Evolutionary conservation across 1,139 yeast genomes (phyloP), one percentile per base, ranked within the genome.

Genomic region (Protomyces macrosporus): DNA sequence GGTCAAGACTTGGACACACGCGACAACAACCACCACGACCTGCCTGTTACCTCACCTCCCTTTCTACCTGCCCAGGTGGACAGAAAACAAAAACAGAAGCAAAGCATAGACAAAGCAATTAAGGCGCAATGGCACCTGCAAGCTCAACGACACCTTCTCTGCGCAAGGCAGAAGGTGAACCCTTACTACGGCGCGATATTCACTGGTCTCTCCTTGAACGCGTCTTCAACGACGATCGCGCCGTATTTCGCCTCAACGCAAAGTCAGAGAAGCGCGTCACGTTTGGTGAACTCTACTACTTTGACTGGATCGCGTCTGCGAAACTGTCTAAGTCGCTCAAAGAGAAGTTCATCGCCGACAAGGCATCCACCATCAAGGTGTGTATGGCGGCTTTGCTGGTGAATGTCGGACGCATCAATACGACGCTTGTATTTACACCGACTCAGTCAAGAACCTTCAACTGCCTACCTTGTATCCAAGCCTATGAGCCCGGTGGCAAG

Each of bases 381-480:
- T 84, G 90, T 14, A 90, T 90, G 59, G 88, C 90, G 61, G 89
- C 96, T 69, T 76, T 93, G 53, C 79, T 93, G 68, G 98, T 93
- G 35, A 93, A 93, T 73, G 85, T 90, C 55, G 98, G 98, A 3
- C 79, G 98, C 68, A 85, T 93, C 85, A 93, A 93, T 76, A 93
- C 98, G 1, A 93, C 98, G 4, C 86, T 93, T 62, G 91, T 91
- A 75, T 93, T 69, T 65, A 53, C 57, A 55, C 86, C 90, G 69
- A 90, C 97, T 0, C 93, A 91, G 67, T 79, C 91, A 69, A 80
- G 98, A 70, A 91, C 97, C 0, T 93, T 88, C 72, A 97, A 91
- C 74, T 88, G 96, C 12, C 89, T 93, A 45, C 98, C 98, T 0
- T 84, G 91, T 5, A 78, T 93, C 61, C 98, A 93, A 73, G 84